Base-by-base conservation (phyloP, 352 stramenopile species). In the Pythium plurisporium region DNA sequence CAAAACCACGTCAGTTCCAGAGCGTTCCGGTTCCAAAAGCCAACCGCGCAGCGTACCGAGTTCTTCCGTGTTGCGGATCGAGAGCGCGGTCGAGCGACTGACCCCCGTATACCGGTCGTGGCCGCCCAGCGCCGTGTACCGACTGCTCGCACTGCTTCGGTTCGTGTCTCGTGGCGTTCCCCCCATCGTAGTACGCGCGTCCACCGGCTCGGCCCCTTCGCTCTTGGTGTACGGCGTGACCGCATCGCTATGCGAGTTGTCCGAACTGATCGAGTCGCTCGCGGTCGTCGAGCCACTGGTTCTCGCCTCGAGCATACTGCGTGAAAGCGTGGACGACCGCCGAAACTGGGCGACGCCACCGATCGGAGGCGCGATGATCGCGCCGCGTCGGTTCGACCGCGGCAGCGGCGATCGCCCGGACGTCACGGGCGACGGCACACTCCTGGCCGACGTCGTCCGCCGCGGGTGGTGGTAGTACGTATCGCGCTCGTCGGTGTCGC, bases 201-300 rank as follows among this genome's bases (percentile, higher is more conserved):
- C n/a, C n/a, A n/a, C n/a, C n/a, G n/a, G n/a, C n/a, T n/a, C n/a
- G n/a, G n/a, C n/a, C 19, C n/a, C 23, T 9, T 25, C 26, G 26
- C 44, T 55, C 14, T 20, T 23, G n/a, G 50, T 43, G 27, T 55
- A 60, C 11, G 49, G 31, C 10, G 44, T 26, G 2, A 44, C 27
- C 14, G 14, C 27, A 19, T 14, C 11, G 31, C 23, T 12, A 25
- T 53, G 52, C 10, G 58, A 59, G 5, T 48, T 22, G 23, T 68
- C 61, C n/a, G 61, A 68, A 10, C 37, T 56, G 54, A 68, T 63
- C 26, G 61, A 68, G 19, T 68, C 61, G 33, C 40, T 63, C 19
- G 61, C 47, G 7, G 53, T 55, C n/a, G 47, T 63, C 22, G 61
- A 68, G 7, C 30, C 48, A 22, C 61, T 68, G 15, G 38, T 27